phyloP scores from a whole-genome alignment of 1,284 basidiomycete species.

The Ceratorhiza oryzae-sativae region DNA sequence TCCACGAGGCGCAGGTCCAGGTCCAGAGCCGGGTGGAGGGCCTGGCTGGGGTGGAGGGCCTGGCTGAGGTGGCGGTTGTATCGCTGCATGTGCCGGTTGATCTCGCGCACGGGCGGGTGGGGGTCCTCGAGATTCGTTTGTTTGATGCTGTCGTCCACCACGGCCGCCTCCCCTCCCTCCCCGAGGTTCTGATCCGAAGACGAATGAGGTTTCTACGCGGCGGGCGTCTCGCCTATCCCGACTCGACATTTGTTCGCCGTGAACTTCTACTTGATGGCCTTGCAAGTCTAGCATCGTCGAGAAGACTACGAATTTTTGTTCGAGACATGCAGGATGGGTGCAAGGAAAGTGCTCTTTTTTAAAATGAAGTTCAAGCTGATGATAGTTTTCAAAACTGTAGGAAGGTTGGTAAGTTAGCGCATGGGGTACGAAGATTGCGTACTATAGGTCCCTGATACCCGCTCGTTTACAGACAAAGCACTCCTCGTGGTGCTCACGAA shows the following conservation, averaged over 20 bases:
- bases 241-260: slow-evolving; percentile 80
- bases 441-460: slow-evolving; percentile 86
- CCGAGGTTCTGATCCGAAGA: slow-evolving; percentile 64
- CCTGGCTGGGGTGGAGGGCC: slow-evolving; percentile 20
- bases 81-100: slow-evolving; percentile 4
- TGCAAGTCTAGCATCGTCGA: slow-evolving; percentile 86
- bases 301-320: slow-evolving; percentile 95
- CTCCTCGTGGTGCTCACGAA: slow-evolving; percentile 94
- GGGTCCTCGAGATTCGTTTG: not conserved
- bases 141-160: slow-evolving; percentile 44
- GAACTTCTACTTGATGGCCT: slow-evolving; percentile 89
- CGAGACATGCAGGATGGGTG: slow-evolving; percentile 73
- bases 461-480: slow-evolving; percentile 92
- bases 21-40: slow-evolving; percentile 7
- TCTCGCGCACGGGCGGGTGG: slow-evolving; percentile 1
- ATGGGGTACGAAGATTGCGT: slow-evolving; percentile 51
- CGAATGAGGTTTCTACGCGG: slow-evolving; percentile 81
- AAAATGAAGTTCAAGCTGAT: slow-evolving; percentile 75
- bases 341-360: slow-evolving; percentile 78
- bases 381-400: slow-evolving; percentile 79
- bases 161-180: slow-evolving; percentile 41
- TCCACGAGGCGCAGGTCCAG: slow-evolving; percentile 10
- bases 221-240: slow-evolving; percentile 80
- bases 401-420: slow-evolving; percentile 12
- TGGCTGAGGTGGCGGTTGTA: slow-evolving; percentile 15